These are phyloP conservation scores for Calonectria pauciramosa DNA, from an alignment of 2,329 filamentous ascomycete species.

Conservation along the genomic window DNA sequence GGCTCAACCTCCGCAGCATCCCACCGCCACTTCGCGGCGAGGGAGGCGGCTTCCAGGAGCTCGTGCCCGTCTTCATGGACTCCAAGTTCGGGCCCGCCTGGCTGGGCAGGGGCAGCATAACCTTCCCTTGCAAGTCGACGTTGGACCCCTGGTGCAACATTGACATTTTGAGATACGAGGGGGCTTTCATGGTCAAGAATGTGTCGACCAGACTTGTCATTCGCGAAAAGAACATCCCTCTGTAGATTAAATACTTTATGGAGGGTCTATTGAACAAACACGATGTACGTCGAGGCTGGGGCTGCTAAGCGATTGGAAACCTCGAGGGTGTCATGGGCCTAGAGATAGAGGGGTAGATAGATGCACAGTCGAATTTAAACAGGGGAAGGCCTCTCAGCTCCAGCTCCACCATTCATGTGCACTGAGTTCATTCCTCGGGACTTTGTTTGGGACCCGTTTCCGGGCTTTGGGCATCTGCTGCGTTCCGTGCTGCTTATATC, in stretches of 20 bases:
- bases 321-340: no score
- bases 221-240: not conserved
- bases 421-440: no score
- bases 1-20: not conserved
- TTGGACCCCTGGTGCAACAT: not conserved
- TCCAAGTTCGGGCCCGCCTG: not conserved
- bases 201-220: not conserved
- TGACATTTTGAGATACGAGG: not conserved
- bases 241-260: not conserved
- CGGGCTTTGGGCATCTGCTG: no score
- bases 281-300: no score
- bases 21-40: not conserved
- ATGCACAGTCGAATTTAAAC: no score
- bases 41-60: not conserved
- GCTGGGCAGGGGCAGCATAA: not conserved
- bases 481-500: no score
- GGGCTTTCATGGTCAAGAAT: not conserved
- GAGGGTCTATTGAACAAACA: no score
- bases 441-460: no score
- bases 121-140: not conserved
- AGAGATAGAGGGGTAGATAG: no score
- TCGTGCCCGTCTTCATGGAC: not conserved
- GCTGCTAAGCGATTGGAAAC: no score
- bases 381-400: no score
- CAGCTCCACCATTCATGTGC: no score